A percentile compares a stretch with the other conserved stretches of the same genome.
phyloP scores from a whole-genome alignment of 805 yeast genomes.

The Nakazawaea populi region DNA sequence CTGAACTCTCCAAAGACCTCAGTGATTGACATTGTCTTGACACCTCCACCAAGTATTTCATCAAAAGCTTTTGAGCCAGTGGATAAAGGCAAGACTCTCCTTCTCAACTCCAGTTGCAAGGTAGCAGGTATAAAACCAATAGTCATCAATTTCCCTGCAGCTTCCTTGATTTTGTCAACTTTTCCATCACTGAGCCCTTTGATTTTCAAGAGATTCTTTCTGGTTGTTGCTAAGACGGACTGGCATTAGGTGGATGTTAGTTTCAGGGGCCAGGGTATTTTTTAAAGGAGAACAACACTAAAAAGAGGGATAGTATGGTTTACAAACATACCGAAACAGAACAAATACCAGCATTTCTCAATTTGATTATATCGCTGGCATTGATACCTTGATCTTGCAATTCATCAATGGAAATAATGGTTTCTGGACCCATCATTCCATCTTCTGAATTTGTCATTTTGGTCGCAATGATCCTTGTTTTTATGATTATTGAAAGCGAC shows the following conservation, averaged over 20 bases:
- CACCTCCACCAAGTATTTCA: conserved; percentile 66
- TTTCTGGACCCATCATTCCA: conserved; percentile 17
- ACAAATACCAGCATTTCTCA: conserved; percentile 61
- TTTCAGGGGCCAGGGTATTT: background rate
- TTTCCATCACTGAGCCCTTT: conserved; percentile 73
- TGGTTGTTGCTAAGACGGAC: conserved; percentile 55
- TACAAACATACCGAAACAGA: conserved; percentile 50
- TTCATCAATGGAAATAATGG: conserved; percentile 38
- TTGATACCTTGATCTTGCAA: conserved; percentile 65
- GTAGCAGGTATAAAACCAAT: conserved; percentile 73
- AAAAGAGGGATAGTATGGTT: conserved; percentile 16
- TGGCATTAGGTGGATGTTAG: conserved; percentile 11
- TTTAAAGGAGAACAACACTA: background rate
- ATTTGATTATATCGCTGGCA: conserved; percentile 62
- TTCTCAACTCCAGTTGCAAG: conserved; percentile 57
- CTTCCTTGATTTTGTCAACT: conserved; percentile 71
- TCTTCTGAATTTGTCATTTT: conserved; percentile 9
- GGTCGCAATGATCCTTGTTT: background rate
- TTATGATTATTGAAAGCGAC: background rate
- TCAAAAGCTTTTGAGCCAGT: conserved; percentile 72
- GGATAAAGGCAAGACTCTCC: conserved; percentile 57
- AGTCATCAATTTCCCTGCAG: conserved; percentile 59
- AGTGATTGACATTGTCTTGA: conserved; percentile 70
- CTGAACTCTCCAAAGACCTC: conserved; percentile 79
- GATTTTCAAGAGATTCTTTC: conserved; percentile 56